phyloP scores from a whole-genome alignment of 2,329 filamentous ascomycete genomes.

The Sclerotiophoma versabilis region DNA sequence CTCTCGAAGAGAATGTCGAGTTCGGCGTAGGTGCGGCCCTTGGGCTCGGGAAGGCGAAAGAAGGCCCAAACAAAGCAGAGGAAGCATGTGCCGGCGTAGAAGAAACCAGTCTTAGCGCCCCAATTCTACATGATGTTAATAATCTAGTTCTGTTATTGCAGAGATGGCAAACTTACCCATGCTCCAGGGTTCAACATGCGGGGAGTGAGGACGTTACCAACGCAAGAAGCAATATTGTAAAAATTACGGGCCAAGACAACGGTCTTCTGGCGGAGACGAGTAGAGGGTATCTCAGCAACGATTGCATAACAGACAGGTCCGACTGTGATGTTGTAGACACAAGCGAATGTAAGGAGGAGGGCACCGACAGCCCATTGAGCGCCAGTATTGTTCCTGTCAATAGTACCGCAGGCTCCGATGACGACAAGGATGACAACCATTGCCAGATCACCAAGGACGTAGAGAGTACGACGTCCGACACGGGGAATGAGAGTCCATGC shows the following conservation, averaged over 20 bases:
- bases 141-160: no score
- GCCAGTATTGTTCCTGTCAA: conserved; percentile 48
- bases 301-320: conserved; percentile 91
- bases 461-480: conserved; percentile 76
- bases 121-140: conserved; percentile 55
- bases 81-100: conserved; percentile 83
- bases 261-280: conserved; percentile 87
- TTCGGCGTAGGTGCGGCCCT: conserved; percentile 82
- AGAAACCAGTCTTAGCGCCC: conserved; percentile 85
- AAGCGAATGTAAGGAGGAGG: conserved; percentile 53
- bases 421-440: conserved; percentile 72
- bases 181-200: conserved; percentile 47
- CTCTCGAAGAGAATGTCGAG: conserved; percentile 81
- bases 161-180: conserved; percentile 25
- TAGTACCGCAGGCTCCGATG: conserved; percentile 79
- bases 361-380: conserved; percentile 55
- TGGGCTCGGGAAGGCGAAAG: conserved; percentile 81
- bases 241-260: conserved; percentile 82
- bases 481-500: conserved; percentile 82
- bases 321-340: conserved; percentile 85
- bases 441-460: conserved; percentile 69
- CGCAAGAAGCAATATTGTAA: conserved; percentile 77
- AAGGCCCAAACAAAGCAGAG: conserved; percentile 79
- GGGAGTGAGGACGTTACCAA: conserved; percentile 64
- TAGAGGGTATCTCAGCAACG: conserved; percentile 82